These are phyloP conservation scores for Cytospora mali DNA, from an alignment of 2,329 filamentous ascomycete genomes.

Conservation along the genomic window DNA sequence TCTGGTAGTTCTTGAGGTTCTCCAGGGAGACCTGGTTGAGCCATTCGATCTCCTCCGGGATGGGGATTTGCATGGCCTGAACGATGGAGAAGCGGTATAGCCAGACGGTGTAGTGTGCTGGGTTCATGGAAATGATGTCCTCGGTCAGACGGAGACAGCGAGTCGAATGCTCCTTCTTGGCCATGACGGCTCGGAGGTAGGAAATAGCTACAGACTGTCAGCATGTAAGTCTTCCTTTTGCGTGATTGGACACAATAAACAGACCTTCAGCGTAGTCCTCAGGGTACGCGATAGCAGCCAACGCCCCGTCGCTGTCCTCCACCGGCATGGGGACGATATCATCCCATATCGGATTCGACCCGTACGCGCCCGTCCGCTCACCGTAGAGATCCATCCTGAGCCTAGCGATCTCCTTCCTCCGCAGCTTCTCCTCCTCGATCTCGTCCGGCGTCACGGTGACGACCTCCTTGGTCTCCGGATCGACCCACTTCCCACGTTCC, in stretches of 20 bases:
- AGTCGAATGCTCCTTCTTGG: constrained; percentile 77
- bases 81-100: constrained; percentile 86
- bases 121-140: constrained; percentile 89
- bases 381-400: constrained; percentile 58
- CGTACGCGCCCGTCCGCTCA: constrained; percentile 54
- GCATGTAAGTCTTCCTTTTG: constrained; percentile 27
- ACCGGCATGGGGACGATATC: constrained; percentile 83
- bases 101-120: constrained; percentile 98
- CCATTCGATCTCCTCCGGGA: constrained; percentile 79
- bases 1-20: constrained; percentile 98
- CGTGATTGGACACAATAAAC: neutral
- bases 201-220: constrained; percentile 66
- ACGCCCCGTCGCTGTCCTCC: constrained; percentile 78
- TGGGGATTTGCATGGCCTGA: constrained; percentile 63
- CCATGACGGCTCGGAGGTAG: constrained; percentile 94
- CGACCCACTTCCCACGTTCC: constrained; percentile 29
- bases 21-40: constrained; percentile 79
- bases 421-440: constrained; percentile 48
- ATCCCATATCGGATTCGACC: constrained; percentile 75
- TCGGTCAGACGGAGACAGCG: constrained; percentile 81
- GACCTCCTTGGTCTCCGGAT: constrained; percentile 30
- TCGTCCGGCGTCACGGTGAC: constrained; percentile 42
- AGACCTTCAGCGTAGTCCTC: constrained; percentile 82
- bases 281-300: constrained; percentile 91
- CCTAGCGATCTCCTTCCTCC: constrained; percentile 54